phyloP scores from a whole-genome alignment of 106 monocot genomes.

The Apostasia ramifera region DNA sequence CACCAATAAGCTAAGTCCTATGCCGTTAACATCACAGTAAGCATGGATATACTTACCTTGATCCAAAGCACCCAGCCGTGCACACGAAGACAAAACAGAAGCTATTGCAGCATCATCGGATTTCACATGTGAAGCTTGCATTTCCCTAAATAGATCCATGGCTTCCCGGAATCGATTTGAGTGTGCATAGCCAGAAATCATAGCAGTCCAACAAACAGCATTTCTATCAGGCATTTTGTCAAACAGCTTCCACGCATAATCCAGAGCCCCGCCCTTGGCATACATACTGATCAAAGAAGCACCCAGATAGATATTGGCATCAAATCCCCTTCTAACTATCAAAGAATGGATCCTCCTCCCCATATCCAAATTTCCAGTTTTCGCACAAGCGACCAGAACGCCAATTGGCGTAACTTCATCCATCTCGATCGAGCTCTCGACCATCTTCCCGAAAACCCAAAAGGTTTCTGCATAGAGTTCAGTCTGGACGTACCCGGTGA shows the following conservation, averaged over 20 bases:
- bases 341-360: conserved; percentile 49
- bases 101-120: conserved; percentile 46
- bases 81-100: conserved; percentile 70
- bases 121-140: conserved; percentile 43
- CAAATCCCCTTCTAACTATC: conserved; percentile 26
- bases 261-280: conserved; percentile 37
- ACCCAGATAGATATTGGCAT: conserved; percentile 46
- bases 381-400: conserved; percentile 40
- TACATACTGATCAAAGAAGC: conserved; percentile 73
- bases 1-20: conserved; percentile 26
- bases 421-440: conserved; percentile 9
- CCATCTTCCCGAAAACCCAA: conserved; percentile 39
- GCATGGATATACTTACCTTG: conserved; percentile 62
- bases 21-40: conserved; percentile 44
- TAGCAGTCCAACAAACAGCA: conserved; percentile 61
- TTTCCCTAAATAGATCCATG: conserved; percentile 51
- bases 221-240: conserved; percentile 47
- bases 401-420: conserved; percentile 46
- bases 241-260: conserved; percentile 51
- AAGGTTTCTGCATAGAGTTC: conserved; percentile 24
- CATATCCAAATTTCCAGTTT: conserved; percentile 6
- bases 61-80: conserved; percentile 57
- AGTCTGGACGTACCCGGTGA: conserved; percentile 43
- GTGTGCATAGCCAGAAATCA: conserved; percentile 51
- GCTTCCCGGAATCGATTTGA: conserved; percentile 34